Evolutionary conservation across 78 protist species (phyloP).

Genomic region (Protostelium mycophagum): DNA sequence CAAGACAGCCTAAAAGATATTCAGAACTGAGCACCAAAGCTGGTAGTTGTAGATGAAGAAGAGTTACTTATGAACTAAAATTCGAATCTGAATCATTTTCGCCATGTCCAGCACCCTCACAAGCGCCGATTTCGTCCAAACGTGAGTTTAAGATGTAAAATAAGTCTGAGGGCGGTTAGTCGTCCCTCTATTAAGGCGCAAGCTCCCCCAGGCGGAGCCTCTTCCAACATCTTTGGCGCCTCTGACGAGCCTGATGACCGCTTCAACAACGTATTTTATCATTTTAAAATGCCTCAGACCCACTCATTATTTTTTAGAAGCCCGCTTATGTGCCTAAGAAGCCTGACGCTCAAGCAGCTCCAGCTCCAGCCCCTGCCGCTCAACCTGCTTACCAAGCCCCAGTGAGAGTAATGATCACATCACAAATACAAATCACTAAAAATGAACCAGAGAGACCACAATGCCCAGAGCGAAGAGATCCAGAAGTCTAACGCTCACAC

Average conservation of each 20-base stretch:
- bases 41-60: too few relatives aligned
- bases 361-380: background rate
- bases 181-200: background rate
- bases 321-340: background rate
- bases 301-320: background rate
- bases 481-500: background rate
- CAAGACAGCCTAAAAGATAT: too few relatives aligned
- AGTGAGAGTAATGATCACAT: background rate
- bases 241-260: background rate
- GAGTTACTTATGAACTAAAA: too few relatives aligned
- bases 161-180: background rate
- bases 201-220: background rate
- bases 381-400: background rate
- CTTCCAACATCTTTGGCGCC: background rate
- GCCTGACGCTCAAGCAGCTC: background rate
- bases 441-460: background rate
- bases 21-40: too few relatives aligned
- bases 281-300: background rate
- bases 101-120: constrained; percentile 2
- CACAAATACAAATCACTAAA: background rate
- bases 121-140: background rate
- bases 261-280: background rate
- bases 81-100: too few relatives aligned
- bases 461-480: background rate
- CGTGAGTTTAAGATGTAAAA: background rate